Base-by-base conservation (phyloP, 495 filamentous ascomycete genomes). In the Aspergillus heteromorphus region DNA sequence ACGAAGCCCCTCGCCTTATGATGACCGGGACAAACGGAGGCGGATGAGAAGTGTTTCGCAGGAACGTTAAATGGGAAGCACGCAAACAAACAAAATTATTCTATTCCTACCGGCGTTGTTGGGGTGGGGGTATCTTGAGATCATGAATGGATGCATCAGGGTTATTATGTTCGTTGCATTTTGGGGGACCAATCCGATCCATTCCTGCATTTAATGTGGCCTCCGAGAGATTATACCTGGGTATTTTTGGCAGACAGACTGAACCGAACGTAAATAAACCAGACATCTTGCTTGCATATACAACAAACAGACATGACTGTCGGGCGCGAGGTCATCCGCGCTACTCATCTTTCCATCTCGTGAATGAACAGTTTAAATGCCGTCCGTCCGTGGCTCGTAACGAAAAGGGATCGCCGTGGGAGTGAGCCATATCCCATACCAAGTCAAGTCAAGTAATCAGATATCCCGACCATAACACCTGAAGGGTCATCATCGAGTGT, bases 1-100 rank as follows among this genome's bases (percentile, higher is more conserved):
- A 66, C 75, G 87, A 45, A 86, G 83, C 49, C 80, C 78, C 9
- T 88, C 86, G 19, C 78, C 78, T 7, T 81, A 84, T 57, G 66
- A 72, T 20, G 80, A 85, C 62, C 77, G 80, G 30, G 87, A 89
- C 52, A 89, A 89, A 66, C 80, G 87, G 57, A 79, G 84, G 48
- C 82, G 78, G 56, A 74, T 86, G 61, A 82, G 60, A 60, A 82
- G 60, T 56, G 57, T 59, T 56, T 69, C 59, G 55, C 64, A 55
- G 61, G 41, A 34, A 54, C 17, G 18, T 40, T 50, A 55, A 41
- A 25, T 42, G 40, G 47, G 55, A 50, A 52, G 23, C n/a, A n/a
- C n/a, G n/a, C 31, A 48, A 42, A 16, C 14, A 27, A 54, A 49
- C 17, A 49, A 27, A 45, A 20, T 48, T 23, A 40, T 58, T 56